phyloP scores from a whole-genome alignment of 352 stramenopile genomes.

The Phytophthora hibernalis region DNA sequence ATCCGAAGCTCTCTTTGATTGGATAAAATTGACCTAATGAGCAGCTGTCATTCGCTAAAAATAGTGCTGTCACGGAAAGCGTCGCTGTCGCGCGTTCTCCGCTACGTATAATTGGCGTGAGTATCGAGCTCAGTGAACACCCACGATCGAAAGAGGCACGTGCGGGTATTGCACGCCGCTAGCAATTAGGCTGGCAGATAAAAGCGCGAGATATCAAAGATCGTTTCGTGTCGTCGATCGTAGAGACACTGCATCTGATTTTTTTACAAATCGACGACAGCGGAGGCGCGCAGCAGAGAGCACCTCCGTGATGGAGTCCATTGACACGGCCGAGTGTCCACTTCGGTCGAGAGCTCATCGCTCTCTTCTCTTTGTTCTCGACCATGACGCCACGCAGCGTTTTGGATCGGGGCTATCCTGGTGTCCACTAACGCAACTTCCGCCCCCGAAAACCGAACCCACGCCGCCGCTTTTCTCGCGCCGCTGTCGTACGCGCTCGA shows the following conservation, averaged over 20 bases:
- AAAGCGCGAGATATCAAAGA: background rate
- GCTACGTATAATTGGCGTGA: background rate
- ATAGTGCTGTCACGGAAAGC: too few species aligned
- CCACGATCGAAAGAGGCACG: background rate
- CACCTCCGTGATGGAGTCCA: background rate
- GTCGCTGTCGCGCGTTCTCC: too few species aligned
- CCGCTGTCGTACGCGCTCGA: slow-evolving; percentile 22
- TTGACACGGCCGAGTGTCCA: background rate
- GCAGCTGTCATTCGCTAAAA: too few species aligned
- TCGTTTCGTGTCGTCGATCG: slow-evolving; percentile 1
- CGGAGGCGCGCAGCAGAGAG: background rate
- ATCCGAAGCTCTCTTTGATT: too few species aligned
- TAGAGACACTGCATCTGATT: background rate
- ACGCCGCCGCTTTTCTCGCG: slow-evolving; percentile 30
- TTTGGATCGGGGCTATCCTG: slow-evolving; percentile 26
- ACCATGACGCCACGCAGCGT: slow-evolving; percentile 3
- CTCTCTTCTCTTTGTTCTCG: background rate
- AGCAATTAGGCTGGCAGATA: too few species aligned
- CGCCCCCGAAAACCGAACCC: slow-evolving; percentile 16
- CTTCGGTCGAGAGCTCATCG: slow-evolving; percentile 2
- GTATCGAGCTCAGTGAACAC: background rate
- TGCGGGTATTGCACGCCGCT: background rate
- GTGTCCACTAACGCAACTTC: slow-evolving; percentile 9
- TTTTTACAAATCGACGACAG: background rate
- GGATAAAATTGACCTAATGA: too few species aligned